phyloP scores from a whole-genome alignment of 1,284 basidiomycete genomes.

The Heterobasidion occidentale region DNA sequence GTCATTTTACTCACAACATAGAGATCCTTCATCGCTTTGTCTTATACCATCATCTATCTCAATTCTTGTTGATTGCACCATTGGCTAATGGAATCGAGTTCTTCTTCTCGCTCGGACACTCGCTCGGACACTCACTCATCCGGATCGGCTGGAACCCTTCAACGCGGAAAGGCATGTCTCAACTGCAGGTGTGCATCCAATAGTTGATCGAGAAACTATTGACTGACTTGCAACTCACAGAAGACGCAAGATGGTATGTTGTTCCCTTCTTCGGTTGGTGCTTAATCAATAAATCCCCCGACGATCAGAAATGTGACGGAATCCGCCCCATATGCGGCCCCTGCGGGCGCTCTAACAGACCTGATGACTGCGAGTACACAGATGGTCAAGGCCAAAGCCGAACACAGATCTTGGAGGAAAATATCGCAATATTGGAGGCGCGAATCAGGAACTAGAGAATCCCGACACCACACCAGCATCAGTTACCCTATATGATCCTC shows the following conservation, averaged over 20 bases:
- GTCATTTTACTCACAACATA: too few relatives aligned
- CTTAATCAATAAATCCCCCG: neutral
- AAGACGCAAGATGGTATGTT: constrained; percentile 30
- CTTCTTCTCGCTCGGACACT: neutral
- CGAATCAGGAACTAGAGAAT: constrained; percentile 30
- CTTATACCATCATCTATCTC: too few relatives aligned
- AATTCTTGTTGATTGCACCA: too few relatives aligned
- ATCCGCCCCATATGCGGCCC: constrained; percentile 27
- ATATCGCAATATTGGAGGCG: constrained; percentile 25
- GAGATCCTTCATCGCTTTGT: too few relatives aligned
- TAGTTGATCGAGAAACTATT: neutral
- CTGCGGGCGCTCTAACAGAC: constrained; percentile 25
- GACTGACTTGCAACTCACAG: constrained; percentile 12
- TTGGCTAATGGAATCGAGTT: neutral
- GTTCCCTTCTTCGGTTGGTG: neutral
- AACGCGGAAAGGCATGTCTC: constrained; percentile 18
- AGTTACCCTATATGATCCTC: constrained; percentile 25
- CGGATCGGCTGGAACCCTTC: constrained; percentile 12
- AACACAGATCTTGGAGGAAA: constrained; percentile 29
- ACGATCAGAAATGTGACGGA: constrained; percentile 32
- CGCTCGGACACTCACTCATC: neutral
- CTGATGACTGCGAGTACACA: constrained; percentile 34
- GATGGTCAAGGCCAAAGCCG: constrained; percentile 26
- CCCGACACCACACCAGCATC: constrained; percentile 16
- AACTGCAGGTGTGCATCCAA: constrained; percentile 15